A percentile compares a stretch with the other conserved stretches of the same genome.
phyloP scores from a whole-genome alignment of 2,329 filamentous ascomycete species.

The Polychaeton citri region DNA sequence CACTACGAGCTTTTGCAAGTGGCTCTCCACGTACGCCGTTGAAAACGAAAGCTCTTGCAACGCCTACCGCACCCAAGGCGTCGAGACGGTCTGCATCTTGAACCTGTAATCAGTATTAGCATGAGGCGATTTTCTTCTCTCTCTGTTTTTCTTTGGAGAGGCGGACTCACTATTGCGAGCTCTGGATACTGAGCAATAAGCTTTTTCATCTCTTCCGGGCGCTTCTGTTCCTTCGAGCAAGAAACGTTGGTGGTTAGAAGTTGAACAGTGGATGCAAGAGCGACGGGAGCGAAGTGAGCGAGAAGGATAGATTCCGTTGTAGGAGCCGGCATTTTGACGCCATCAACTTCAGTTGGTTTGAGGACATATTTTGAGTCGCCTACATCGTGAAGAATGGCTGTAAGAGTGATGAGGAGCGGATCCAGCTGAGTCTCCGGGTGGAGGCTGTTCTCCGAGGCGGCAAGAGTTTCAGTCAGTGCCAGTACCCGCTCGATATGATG shows the following conservation, averaged over 20 bases:
- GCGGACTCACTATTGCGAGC: constrained; percentile 64
- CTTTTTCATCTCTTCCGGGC: constrained; percentile 43
- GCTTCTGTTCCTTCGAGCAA: constrained; percentile 58
- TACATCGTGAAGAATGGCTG: constrained; percentile 64
- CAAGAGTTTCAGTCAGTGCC: constrained; percentile 40
- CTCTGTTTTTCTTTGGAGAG: too few species aligned
- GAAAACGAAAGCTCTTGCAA: constrained; percentile 66
- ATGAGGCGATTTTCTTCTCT: too few species aligned
- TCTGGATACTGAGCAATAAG: constrained; percentile 57
- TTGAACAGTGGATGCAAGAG: constrained; percentile 57
- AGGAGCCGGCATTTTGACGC: too few species aligned
- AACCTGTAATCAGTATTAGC: too few species aligned
- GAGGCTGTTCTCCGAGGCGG: too few species aligned
- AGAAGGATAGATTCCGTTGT: too few species aligned
- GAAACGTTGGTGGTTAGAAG: too few species aligned
- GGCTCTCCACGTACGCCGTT: constrained; percentile 53
- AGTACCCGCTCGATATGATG: constrained; percentile 72
- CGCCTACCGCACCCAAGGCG: constrained; percentile 74
- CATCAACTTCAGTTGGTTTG: too few species aligned
- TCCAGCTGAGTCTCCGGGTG: constrained; percentile 10
- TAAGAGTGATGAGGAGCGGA: constrained; percentile 16
- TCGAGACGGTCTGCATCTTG: constrained; percentile 92
- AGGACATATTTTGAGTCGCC: constrained; percentile 79
- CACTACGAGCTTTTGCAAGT: too few species aligned
- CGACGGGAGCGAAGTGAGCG: too few species aligned